These are phyloP conservation scores for Leccinum fibrillosum DNA, from an alignment of 768 basidiomycete genomes.

Conservation along the genomic window DNA sequence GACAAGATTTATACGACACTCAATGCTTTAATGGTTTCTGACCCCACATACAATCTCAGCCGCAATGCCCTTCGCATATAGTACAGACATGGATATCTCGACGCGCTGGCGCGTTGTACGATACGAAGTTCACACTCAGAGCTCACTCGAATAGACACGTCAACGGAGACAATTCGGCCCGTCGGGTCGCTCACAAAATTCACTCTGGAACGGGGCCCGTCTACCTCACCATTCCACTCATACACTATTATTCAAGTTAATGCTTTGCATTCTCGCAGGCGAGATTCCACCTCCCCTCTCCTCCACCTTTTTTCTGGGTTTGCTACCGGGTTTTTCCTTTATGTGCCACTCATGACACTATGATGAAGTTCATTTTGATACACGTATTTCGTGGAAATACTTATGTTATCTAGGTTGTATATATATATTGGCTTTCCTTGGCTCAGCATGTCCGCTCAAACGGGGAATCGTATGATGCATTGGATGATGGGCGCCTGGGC, in stretches of 20 bases:
- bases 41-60: background rate
- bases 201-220: background rate
- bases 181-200: background rate
- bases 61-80: constrained; percentile 1
- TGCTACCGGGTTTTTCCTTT: background rate
- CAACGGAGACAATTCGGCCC: background rate
- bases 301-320: background rate
- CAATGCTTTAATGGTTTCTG: background rate
- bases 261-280: constrained; percentile 8
- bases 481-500: background rate
- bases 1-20: background rate
- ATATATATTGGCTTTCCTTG: constrained; percentile 4
- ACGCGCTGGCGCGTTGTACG: constrained; percentile 23
- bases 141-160: background rate
- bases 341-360: background rate
- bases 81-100: background rate
- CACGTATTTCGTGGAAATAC: constrained; percentile 18
- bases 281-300: background rate
- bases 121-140: constrained; percentile 12
- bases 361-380: constrained; percentile 18
- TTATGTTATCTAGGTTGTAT: background rate
- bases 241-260: background rate
- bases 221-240: background rate
- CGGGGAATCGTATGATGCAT: background rate
- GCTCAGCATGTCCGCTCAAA: background rate